These are phyloP conservation scores for Candida ovalis DNA, from an alignment of 805 yeast species.

Conservation along the genomic window DNA sequence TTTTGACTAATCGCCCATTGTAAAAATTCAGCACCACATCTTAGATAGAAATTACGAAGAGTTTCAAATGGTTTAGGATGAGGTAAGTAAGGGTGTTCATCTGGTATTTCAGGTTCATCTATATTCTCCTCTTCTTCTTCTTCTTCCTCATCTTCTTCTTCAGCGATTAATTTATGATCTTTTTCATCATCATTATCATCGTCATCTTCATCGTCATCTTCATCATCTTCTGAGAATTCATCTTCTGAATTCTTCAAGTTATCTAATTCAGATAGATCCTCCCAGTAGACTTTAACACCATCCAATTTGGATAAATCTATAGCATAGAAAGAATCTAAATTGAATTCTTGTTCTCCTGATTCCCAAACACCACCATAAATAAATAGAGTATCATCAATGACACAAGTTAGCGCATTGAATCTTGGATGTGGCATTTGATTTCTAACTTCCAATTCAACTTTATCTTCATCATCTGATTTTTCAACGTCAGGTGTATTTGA, in stretches of 20 bases:
- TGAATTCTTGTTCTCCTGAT: slow-evolving; percentile 78
- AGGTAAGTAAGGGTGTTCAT: slow-evolving; percentile 93
- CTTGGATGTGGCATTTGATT: slow-evolving; percentile 79
- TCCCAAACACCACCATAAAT: slow-evolving; percentile 93
- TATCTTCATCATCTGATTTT: slow-evolving; percentile 30
- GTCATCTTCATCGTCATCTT: slow-evolving; percentile 67
- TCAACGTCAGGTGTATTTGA: slow-evolving; percentile 28
- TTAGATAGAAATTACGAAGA: slow-evolving; percentile 75
- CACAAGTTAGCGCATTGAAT: slow-evolving; percentile 82
- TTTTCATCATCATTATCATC: slow-evolving; percentile 52
- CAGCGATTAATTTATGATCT: slow-evolving; percentile 39
- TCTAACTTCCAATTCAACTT: slow-evolving; percentile 47
- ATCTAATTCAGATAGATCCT: slow-evolving; percentile 61
- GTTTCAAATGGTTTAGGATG: slow-evolving; percentile 93
- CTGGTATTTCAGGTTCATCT: slow-evolving; percentile 72
- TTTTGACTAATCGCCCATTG: slow-evolving; percentile 92
- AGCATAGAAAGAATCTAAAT: slow-evolving; percentile 80
- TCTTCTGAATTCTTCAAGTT: slow-evolving; percentile 56
- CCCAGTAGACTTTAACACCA: slow-evolving; percentile 89
- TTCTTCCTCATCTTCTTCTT: slow-evolving; percentile 46
- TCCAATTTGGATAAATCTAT: slow-evolving; percentile 83
- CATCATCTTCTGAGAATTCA: slow-evolving; percentile 60
- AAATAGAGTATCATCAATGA: slow-evolving; percentile 76
- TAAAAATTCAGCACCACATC: slow-evolving; percentile 82
- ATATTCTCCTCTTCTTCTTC: slow-evolving; percentile 68